Evolutionary conservation across 345 rosid species (phyloP).

Genomic region (Alliaria petiolata): DNA sequence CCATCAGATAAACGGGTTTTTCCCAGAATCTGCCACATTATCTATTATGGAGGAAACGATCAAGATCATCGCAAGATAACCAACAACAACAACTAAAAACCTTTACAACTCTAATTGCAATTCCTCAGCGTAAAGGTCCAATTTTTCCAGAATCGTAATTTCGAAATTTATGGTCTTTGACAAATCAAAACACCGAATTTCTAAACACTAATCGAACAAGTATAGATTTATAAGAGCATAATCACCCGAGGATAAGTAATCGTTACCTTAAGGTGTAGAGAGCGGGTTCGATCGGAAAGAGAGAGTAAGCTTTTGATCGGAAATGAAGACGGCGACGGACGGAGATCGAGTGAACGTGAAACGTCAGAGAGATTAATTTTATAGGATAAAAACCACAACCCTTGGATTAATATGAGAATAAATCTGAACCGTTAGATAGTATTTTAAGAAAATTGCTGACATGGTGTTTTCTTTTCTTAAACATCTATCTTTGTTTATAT

Average conservation of each 20-base stretch:
- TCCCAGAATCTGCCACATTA: too few species aligned
- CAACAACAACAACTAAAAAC: too few species aligned
- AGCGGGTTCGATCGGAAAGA: too few species aligned
- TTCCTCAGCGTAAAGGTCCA: background rate
- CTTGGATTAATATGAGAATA: background rate
- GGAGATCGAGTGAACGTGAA: too few species aligned
- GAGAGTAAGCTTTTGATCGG: too few species aligned
- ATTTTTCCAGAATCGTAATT: background rate
- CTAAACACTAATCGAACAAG: background rate
- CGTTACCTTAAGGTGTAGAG: background rate
- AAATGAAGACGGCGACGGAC: too few species aligned
- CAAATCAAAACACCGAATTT: background rate
- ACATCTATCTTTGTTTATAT: too few species aligned
- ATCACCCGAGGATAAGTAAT: background rate
- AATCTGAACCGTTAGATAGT: background rate
- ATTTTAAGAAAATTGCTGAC: too few species aligned
- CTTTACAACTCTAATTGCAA: background rate
- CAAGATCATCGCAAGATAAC: background rate
- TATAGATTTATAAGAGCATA: too few species aligned
- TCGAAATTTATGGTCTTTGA: background rate
- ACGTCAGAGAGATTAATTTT: too few species aligned
- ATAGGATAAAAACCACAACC: background rate
- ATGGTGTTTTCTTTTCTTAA: too few species aligned
- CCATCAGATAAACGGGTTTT: background rate
- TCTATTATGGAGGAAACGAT: background rate